Evolutionary conservation across 2,329 filamentous ascomycete species (phyloP), one percentile per base, ranked within the genome.

Genomic region (Fusarium sp.): DNA sequence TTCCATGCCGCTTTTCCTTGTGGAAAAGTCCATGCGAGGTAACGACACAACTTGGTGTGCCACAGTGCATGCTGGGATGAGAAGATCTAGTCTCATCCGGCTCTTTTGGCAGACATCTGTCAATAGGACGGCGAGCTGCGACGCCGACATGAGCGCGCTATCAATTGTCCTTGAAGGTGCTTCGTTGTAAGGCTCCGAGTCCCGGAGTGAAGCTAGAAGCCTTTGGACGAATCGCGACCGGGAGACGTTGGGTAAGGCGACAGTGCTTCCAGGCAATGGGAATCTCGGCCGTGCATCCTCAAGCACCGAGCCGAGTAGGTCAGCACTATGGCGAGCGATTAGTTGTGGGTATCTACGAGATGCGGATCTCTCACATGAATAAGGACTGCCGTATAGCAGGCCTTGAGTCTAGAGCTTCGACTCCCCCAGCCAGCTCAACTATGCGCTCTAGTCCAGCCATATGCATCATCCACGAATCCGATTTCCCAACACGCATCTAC

Each of bases 241-340:
- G 1, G n/a, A 11, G 17, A 32, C 17, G 9, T 10, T 4, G 1
- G 47, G 47, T 2, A 56, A 14, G 0, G 21, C 8, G 0, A 48
- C 14, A 5, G 20, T 20, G 6, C 15, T 19, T 20, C 11, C 6
- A 20, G 46, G 52, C 6, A 48, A 10, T 2, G 47, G 56, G 4
- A 70, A 71, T n/a, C 62, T 57, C 2, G 69, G 69, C 7, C n/a
- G 34, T 0, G 36, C 7, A 12, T 71, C 69, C 12, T 50, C 24
- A 8, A 67, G 47, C 51, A 70, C 32, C 2, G 69, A 68, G 1
- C 69, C 69, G 1, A 72, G 36, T 3, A 71, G 39, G 45, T 72
- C 69, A 2, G 57, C 48, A 4, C 66, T 69, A 24, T 40, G 6
- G 7, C 11, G 11, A 4, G 1, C 4, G 9, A 10, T 38, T 20